A percentile compares a stretch with the other conserved stretches of the same genome.
Conservation (phyloP, 2,329 filamentous ascomycete species). For the Rugonectria rugulosa region DNA sequence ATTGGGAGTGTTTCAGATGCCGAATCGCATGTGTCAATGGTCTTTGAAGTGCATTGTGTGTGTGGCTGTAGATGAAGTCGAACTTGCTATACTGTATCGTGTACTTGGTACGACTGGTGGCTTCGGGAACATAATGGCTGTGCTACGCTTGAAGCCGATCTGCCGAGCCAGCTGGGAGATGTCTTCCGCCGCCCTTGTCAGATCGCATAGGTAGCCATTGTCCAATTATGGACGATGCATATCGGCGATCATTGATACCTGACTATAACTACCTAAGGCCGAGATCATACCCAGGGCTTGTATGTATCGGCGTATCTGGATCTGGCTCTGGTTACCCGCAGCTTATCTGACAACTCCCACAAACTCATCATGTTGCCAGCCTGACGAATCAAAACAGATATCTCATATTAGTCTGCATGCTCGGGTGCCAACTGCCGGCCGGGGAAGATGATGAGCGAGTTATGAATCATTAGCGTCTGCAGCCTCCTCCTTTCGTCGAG, state of each 20-base stretch:
- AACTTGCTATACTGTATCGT: not conserved
- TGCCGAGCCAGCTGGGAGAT: constrained; percentile 19
- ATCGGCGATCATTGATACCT: too few species aligned
- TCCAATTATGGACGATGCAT: not conserved
- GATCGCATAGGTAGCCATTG: not conserved
- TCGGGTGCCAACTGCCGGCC: not conserved
- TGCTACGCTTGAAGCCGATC: not conserved
- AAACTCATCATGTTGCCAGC: too few species aligned
- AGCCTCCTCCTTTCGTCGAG: not conserved
- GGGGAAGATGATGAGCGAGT: not conserved
- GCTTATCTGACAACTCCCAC: too few species aligned
- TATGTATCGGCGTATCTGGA: too few species aligned
- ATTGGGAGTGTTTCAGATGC: not conserved
- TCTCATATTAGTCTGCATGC: constrained; percentile 1
- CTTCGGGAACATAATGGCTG: not conserved
- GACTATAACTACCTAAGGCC: too few species aligned
- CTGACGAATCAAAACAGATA: not conserved
- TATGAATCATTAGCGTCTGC: constrained; percentile 22
- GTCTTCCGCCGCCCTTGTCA: constrained; percentile 20
- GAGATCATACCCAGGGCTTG: too few species aligned
- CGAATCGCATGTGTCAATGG: not conserved
- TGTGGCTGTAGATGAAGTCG: not conserved
- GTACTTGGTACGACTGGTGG: not conserved
- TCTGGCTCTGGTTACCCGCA: too few species aligned
- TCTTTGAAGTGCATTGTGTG: not conserved